Base-by-base conservation (phyloP, 2,329 filamentous ascomycete species). In the Exophiala aquamarina region DNA sequence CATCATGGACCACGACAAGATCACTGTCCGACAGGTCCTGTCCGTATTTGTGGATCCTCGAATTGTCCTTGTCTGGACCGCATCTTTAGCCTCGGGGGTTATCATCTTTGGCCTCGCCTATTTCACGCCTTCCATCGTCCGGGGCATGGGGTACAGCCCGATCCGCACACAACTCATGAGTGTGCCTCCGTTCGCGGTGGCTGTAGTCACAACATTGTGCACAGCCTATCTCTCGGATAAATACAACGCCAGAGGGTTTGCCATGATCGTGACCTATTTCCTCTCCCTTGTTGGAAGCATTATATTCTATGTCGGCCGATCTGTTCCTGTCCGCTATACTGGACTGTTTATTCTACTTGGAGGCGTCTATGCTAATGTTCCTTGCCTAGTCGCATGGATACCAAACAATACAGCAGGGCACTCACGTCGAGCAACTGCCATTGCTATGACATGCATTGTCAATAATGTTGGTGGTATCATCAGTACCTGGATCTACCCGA, bases 1-100 rank as follows among this genome's bases (percentile, higher is more conserved):
- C 7, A 37, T 53, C 64, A 63, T 70, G 57, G 71, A 64, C 59
- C 68, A 63, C 61, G 68, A 68, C 4, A 67, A 69, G 17, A 63
- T 65, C 3, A 69, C 63, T 39, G 66, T 69, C 0, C 58, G 71
- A 0, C 70, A 70, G 32, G 67, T 66, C 3, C 64, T 68, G 31
- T 68, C 66, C 1, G 67, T 66, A 1, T 70, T 21, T 33, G 63
- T 71, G 11, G 15, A 31, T 18, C 20, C 18, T 34, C 29, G 23
- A 18, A 4, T 41, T 28, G 18, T 5, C 55, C 66, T 86, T 11
- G 86, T 84, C 6, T 77, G 78, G 44, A 58, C 84, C 21, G 69
- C 83, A 36, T 78, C 80, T 34, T 61, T 89, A 89, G 61, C 86
- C 43, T 58, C 78, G 41, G 82, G 84, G 62, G 89, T 89, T 63